Evolutionary conservation across 441 rosid genomes (phyloP), one percentile per base, ranked within the genome.

Genomic region (Pelargonium australe): DNA sequence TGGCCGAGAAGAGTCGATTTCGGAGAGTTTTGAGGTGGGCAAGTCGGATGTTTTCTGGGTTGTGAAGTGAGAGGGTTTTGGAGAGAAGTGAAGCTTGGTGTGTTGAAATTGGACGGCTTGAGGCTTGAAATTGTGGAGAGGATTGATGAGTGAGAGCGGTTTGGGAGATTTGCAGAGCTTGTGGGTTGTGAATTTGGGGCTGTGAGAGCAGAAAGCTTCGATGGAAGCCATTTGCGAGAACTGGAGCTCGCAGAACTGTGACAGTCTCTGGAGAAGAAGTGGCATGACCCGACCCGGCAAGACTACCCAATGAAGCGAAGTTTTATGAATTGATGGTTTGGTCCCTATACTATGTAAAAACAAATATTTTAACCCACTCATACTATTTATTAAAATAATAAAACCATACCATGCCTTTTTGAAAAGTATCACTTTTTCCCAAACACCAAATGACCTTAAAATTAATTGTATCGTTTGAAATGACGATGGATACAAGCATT

Each of bases 191-290:
- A 61, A 17, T 63, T 60, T 74, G 19, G 78, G 62, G 14, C 40
- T 55, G 51, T 13, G 72, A 66, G 57, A 28, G 67, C 70, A 73
- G 65, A 69, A 55, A 1, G 72, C 6, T 70, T 51, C 71, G 45
- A 69, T 14, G 45, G 84, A 83, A 69, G 49, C 53, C 83, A 78
- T 84, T 60, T 2, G 60, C 13, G 25, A 37, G 49, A 12, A 5
- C 2, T 19, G 60, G 43, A 14, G 68, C 7, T 64, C 23, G 40
- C 61, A 6, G 14, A 55, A 55, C 8, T 55, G 61, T 14, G 10
- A 1, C 10, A 4, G 10, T 34, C 7, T 34, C 44, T 67, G 28
- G 34, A 28, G 71, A 57, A 40, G 28, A 51, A 67, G 57, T 17
- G 66, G 23, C 41, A 14, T 37, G 37, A 13, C 40, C 40, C 40